Percentiles rank a stretch among this genome's conserved stretches.
Evolutionary conservation across 371 early-diverging fungal species (phyloP).

Genomic region (Batkoa obscura): DNA sequence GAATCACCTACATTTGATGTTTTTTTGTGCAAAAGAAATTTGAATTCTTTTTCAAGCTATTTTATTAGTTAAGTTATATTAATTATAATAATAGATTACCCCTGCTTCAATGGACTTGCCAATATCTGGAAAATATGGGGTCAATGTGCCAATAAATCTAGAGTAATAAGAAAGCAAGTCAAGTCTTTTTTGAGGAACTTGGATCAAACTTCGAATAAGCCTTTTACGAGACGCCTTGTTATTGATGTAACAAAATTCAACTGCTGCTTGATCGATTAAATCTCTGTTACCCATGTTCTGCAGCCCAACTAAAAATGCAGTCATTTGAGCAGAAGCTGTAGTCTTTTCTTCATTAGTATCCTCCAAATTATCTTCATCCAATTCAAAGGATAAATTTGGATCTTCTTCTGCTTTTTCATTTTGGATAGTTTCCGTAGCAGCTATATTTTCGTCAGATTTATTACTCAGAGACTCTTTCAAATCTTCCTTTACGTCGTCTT

Average conservation of each 20-base stretch:
- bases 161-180: constrained; percentile 83
- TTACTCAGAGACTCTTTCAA: constrained; percentile 5
- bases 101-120: constrained; percentile 43
- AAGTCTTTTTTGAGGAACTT: constrained; percentile 58
- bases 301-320: constrained; percentile 50
- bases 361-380: constrained; percentile 12
- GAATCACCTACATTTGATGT: constrained; percentile 13
- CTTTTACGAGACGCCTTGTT: constrained; percentile 55
- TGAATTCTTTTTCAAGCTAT: constrained; percentile 60
- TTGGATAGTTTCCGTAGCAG: too few species aligned
- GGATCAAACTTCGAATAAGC: constrained; percentile 45
- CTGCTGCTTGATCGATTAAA: constrained; percentile 69
- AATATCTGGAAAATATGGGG: constrained; percentile 71
- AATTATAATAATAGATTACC: constrained; percentile 8
- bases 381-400: constrained; percentile 16
- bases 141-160: constrained; percentile 70
- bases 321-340: constrained; percentile 25
- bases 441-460: too few species aligned
- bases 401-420: constrained; percentile 11
- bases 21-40: constrained; percentile 39
- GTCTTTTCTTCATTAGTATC: constrained; percentile 5
- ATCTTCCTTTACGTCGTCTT: constrained; percentile 11
- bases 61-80: neutral
- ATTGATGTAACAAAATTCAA: constrained; percentile 84
- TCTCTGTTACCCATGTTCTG: constrained; percentile 62